These are phyloP conservation scores for Globisporangium paroecandrum DNA, from an alignment of 352 stramenopile species.

Conservation along the genomic window DNA sequence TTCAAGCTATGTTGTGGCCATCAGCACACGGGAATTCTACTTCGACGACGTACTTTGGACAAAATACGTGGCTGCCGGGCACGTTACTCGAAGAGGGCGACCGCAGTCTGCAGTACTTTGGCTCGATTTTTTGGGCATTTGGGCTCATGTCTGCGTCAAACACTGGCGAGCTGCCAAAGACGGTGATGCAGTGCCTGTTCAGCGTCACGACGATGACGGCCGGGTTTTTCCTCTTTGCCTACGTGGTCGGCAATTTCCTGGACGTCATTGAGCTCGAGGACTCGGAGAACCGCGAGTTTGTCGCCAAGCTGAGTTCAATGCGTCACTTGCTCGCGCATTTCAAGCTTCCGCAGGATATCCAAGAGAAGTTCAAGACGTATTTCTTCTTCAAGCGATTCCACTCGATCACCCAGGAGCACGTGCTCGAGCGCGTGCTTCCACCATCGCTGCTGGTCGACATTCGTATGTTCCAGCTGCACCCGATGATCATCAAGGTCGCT, in stretches of 20 bases:
- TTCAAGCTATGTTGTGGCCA: constrained; percentile 22
- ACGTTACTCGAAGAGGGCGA: constrained; percentile 17
- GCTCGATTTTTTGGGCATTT: constrained; percentile 53
- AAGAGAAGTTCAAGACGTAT: constrained; percentile 61
- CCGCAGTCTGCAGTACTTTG: constrained; percentile 42
- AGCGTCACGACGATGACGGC: constrained; percentile 54
- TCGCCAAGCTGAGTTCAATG: constrained; percentile 53
- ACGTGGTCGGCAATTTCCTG: constrained; percentile 56
- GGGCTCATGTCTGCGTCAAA: constrained; percentile 56
- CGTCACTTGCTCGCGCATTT: constrained; percentile 53
- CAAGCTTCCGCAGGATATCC: constrained; percentile 32
- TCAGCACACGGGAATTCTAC: not conserved
- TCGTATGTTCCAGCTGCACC: constrained; percentile 57
- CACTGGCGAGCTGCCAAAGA: constrained; percentile 47
- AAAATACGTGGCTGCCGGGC: constrained; percentile 29
- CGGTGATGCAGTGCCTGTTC: constrained; percentile 46
- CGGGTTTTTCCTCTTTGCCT: constrained; percentile 60
- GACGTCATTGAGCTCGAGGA: constrained; percentile 58
- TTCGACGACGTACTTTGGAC: constrained; percentile 23
- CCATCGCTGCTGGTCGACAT: constrained; percentile 60
- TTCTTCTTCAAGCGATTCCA: constrained; percentile 72
- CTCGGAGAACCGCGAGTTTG: constrained; percentile 55
- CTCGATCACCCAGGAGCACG: constrained; percentile 62
- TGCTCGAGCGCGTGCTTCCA: constrained; percentile 48
- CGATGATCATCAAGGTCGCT: constrained; percentile 67